These are phyloP conservation scores for Populus davidiana DNA, from an alignment of 345 rosid species.

Conservation along the genomic window DNA sequence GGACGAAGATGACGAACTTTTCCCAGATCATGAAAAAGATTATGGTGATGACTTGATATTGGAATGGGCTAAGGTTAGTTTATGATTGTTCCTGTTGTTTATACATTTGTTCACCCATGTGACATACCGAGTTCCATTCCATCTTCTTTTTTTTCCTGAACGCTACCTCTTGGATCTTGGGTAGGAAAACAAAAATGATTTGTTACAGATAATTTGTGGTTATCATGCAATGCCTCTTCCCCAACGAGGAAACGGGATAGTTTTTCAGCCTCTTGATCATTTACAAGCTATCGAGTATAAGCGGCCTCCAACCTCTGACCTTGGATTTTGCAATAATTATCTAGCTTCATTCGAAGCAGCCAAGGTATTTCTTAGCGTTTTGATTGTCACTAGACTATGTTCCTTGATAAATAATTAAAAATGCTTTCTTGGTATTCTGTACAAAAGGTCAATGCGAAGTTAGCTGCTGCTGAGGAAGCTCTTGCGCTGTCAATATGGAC, in stretches of 20 bases:
- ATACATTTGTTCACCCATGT: conserved; percentile 1
- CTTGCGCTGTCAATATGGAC: conserved; percentile 89
- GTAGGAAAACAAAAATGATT: conserved; percentile 77
- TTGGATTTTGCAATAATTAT: conserved; percentile 49
- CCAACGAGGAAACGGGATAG: conserved; percentile 54
- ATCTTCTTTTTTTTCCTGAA: conserved; percentile 9
- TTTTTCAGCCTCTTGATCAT: conserved; percentile 89
- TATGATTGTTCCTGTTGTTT: conserved; percentile 14
- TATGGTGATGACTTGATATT: conserved; percentile 64
- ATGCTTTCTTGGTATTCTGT: conserved; percentile 11
- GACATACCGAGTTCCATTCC: conserved; percentile 16
- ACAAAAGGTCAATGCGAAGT: conserved; percentile 64
- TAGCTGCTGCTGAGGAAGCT: conserved; percentile 92
- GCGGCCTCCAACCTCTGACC: conserved; percentile 59
- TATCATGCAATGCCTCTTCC: conserved; percentile 78
- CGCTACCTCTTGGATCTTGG: conserved; percentile 24
- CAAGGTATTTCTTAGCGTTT: conserved; percentile 47
- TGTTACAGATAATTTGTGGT: conserved; percentile 77
- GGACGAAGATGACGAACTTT: conserved; percentile 65
- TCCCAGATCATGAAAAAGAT: conserved; percentile 49
- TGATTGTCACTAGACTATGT: conserved; percentile 11
- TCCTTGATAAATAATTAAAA: background rate
- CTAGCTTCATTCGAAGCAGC: conserved; percentile 49
- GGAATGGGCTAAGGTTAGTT: conserved; percentile 94
- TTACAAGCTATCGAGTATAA: conserved; percentile 72